Base-by-base conservation (phyloP, 345 rosid species). In the Theobroma cacao region DNA sequence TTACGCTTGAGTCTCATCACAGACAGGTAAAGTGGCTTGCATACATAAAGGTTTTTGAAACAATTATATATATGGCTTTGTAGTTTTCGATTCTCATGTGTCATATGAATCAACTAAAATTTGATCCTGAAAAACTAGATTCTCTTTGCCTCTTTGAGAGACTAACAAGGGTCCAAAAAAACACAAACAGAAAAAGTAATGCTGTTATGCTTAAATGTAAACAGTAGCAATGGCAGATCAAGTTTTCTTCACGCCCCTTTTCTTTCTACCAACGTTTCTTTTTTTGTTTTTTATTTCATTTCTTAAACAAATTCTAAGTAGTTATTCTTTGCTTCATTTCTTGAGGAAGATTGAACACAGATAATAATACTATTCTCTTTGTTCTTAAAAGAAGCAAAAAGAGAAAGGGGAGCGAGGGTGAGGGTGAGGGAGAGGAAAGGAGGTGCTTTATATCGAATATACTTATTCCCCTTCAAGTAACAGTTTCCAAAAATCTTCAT, bases 1-100 rank as follows among this genome's bases (percentile, higher is more conserved):
- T 85, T 93, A 41, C 84, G 95, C 63, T 83, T 91, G 87, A 91
- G 90, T 89, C 95, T 93, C 74, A 80, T 86, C 88, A 79, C 89
- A 74, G 89, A 92, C 85, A 90, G 98, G 98, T 95, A 87, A 88
- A 66, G 56, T 61, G 68, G 26, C 3, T 58, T 31, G 5, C 28
- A 36, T 65, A n/a, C 28, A 36, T 65, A n/a, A 26, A 26, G 33
- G 31, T 58, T 58, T 26, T 58, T 58, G 1, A 58, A 12, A 38
- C 11, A 36, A n/a, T n/a, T 33, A 18, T 11, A 20, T 9, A n/a
- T 47, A n/a, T 63, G 66, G 34, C 24, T 43, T 56, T 38, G 30
- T 41, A 26, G 60, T 4, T 68, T 40, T 26, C 13, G 33, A 68
- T 43, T 68, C 48, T 5, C 15, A 43, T 67, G 48, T 43, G 38